These are phyloP conservation scores for Syzygium grande DNA, from an alignment of 345 rosid species.

Conservation along the genomic window DNA sequence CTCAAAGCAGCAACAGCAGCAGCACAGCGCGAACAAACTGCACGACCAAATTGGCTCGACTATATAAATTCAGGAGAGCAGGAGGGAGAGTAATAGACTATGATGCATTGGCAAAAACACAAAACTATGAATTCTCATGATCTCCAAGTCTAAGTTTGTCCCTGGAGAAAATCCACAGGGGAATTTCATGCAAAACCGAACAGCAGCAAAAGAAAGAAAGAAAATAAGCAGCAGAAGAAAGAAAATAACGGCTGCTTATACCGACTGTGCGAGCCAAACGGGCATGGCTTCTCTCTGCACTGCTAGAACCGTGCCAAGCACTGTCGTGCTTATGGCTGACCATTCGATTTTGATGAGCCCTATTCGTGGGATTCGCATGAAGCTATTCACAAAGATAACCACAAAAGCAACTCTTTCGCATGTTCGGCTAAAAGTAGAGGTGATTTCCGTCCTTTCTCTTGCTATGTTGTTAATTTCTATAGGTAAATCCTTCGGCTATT, in stretches of 20 bases:
- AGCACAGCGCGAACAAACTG: constrained; percentile 31
- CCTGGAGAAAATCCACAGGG: not conserved
- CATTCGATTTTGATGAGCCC: not conserved
- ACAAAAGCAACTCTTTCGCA: not conserved
- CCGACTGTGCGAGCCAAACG: not conserved
- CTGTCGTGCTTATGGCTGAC: not conserved
- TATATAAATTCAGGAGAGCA: not conserved
- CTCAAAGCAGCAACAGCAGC: constrained; percentile 42
- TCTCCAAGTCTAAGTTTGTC: not conserved
- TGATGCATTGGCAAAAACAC: not conserved
- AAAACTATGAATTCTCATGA: not conserved
- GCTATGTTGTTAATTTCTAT: not conserved
- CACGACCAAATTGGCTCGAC: not conserved
- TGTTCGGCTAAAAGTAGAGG: not conserved
- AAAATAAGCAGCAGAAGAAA: not conserved
- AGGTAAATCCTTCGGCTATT: not conserved
- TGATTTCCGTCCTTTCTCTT: not conserved
- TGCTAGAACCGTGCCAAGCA: not conserved
- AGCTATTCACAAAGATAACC: not conserved
- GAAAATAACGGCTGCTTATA: not conserved
- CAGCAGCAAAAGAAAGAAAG: not conserved
- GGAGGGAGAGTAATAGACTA: not conserved
- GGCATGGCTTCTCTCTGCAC: not conserved
- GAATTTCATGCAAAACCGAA: not conserved
- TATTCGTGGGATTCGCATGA: not conserved